A percentile compares a stretch with the other conserved stretches of the same genome.
Evolutionary conservation across 129 eudicot genomes (phyloP).

Genomic region (Escallonia herrerae): DNA sequence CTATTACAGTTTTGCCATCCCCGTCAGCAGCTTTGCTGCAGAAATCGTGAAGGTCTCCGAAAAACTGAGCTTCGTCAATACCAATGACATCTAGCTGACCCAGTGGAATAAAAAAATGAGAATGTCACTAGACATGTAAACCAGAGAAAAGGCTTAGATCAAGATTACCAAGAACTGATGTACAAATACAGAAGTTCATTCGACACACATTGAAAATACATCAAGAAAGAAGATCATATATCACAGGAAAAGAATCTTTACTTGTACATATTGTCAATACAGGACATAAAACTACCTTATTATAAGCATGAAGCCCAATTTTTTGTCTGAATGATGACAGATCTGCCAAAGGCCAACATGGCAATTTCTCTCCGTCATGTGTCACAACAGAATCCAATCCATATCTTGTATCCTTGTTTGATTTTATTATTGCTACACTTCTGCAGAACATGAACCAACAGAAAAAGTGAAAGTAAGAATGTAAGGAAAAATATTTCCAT

Average conservation of each 20-base stretch:
- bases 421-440: conserved; percentile 76
- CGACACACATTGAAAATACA: too few species aligned
- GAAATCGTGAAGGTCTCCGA: conserved; percentile 86
- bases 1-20: conserved; percentile 91
- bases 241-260: background rate
- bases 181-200: too few species aligned
- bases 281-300: conserved; percentile 42
- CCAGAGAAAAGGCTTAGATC: background rate
- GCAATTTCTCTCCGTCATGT: conserved; percentile 87
- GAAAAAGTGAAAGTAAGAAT: conserved; percentile 1
- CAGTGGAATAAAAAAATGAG: conserved; percentile 8
- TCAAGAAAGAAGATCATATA: too few species aligned
- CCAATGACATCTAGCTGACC: conserved; percentile 85
- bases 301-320: conserved; percentile 77
- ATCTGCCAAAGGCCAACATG: conserved; percentile 78
- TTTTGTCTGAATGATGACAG: conserved; percentile 68
- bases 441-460: conserved; percentile 33
- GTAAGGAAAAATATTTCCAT: too few species aligned
- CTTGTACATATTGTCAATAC: background rate
- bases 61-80: conserved; percentile 97
- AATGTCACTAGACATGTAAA: conserved; percentile 3
- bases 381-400: conserved; percentile 80
- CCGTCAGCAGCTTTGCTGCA: conserved; percentile 83
- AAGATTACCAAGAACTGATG: background rate
- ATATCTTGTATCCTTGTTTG: conserved; percentile 87